phyloP scores from a whole-genome alignment of 805 yeast species.

The Candida odintsovae region DNA sequence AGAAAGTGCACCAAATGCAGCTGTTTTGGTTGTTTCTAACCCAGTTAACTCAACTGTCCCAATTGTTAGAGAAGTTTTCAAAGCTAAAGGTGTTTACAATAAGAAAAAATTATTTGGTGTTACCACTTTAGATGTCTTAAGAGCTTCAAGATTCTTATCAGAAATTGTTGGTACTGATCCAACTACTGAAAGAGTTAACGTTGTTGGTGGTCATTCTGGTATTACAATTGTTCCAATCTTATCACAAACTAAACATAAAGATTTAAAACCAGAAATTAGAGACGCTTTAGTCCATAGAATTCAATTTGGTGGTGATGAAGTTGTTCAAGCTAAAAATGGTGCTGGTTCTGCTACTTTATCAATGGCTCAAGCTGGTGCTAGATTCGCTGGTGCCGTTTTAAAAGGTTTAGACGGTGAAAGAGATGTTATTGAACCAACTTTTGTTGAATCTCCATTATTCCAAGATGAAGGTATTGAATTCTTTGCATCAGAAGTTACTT shows the following conservation, averaged over 20 bases:
- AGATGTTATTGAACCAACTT: constrained; percentile 63
- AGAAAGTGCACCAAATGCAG: constrained; percentile 78
- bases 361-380: constrained; percentile 89
- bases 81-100: constrained; percentile 81
- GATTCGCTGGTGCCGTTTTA: constrained; percentile 61
- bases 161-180: constrained; percentile 56
- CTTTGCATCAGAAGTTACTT: constrained; percentile 92
- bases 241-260: constrained; percentile 73
- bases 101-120: constrained; percentile 93
- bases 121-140: constrained; percentile 87
- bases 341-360: constrained; percentile 92
- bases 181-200: constrained; percentile 81
- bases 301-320: constrained; percentile 96
- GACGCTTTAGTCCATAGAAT: constrained; percentile 74
- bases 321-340: constrained; percentile 89
- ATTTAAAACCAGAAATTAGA: constrained; percentile 58
- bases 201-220: constrained; percentile 98
- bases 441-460: constrained; percentile 77
- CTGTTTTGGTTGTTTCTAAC: constrained; percentile 78
- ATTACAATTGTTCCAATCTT: constrained; percentile 90
- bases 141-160: constrained; percentile 83
- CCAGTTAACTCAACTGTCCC: constrained; percentile 98
- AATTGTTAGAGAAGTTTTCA: constrained; percentile 88
- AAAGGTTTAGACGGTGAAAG: constrained; percentile 59
- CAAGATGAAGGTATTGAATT: constrained; percentile 85